These are phyloP conservation scores for Leucaena leucocephala DNA, from an alignment of 306 rosid genomes.

Conservation along the genomic window DNA sequence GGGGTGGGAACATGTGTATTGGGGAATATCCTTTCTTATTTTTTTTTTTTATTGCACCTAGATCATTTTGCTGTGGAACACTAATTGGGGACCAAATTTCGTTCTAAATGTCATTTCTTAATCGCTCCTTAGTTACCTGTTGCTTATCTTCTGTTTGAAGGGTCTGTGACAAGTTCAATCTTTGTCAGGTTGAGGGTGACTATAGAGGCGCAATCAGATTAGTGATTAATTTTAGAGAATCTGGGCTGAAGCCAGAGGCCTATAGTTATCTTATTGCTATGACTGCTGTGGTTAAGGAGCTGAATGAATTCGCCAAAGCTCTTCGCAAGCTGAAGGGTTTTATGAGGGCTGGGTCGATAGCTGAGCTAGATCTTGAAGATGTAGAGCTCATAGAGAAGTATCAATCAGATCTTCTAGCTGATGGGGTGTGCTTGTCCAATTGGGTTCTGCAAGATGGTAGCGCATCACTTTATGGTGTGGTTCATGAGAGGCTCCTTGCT, in stretches of 20 bases:
- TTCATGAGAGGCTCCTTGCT: conserved; percentile 95
- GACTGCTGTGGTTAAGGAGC: conserved; percentile 95
- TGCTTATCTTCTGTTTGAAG: conserved; percentile 4
- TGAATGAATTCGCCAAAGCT: conserved; percentile 81
- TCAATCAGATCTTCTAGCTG: conserved; percentile 76
- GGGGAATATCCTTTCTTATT: background rate
- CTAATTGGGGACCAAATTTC: background rate
- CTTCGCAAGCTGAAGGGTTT: conserved; percentile 75
- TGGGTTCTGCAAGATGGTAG: conserved; percentile 79
- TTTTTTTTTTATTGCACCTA: background rate
- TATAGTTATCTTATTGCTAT: conserved; percentile 91
- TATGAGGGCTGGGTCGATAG: conserved; percentile 53
- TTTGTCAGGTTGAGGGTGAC: conserved; percentile 73
- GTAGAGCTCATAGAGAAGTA: conserved; percentile 64
- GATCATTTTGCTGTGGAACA: conserved; percentile 16
- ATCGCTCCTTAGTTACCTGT: conserved; percentile 5
- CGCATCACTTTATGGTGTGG: conserved; percentile 60
- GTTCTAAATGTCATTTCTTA: background rate
- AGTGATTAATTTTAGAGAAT: conserved; percentile 76
- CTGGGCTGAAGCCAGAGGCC: conserved; percentile 89
- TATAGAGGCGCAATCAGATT: conserved; percentile 70
- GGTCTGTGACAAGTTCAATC: conserved; percentile 26
- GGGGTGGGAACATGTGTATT: background rate
- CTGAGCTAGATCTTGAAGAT: conserved; percentile 65
- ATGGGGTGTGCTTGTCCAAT: conserved; percentile 70